Evolutionary conservation across 768 basidiomycete species (phyloP).

Genomic region (Suillus plorans): DNA sequence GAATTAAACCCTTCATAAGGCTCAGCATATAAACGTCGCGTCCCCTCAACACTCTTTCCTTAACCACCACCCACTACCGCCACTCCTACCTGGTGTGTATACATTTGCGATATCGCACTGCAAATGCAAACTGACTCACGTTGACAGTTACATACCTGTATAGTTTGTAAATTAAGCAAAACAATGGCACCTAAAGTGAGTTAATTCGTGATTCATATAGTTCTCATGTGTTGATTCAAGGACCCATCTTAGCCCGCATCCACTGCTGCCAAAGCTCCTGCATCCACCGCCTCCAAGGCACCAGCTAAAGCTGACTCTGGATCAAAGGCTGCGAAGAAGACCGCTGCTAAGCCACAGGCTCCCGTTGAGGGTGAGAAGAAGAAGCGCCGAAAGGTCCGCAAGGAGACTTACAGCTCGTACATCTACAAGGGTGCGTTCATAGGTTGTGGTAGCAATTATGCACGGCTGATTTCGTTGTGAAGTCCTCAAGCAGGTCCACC

Average conservation of each 20-base stretch:
- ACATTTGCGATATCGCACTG: conserved; percentile 1
- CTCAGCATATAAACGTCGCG: conserved; percentile 28
- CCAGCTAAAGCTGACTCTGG: conserved; percentile 45
- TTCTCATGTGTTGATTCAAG: conserved; percentile 16
- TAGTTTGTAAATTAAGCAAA: conserved; percentile 27
- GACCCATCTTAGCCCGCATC: conserved; percentile 38
- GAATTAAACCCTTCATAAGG: conserved; percentile 37
- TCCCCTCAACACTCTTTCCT: conserved; percentile 25
- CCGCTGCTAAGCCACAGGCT: conserved; percentile 53
- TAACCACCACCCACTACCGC: conserved; percentile 29
- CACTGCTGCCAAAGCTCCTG: conserved; percentile 39
- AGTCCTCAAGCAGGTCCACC: conserved; percentile 92
- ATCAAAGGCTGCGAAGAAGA: conserved; percentile 58
- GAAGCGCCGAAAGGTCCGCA: conserved; percentile 76
- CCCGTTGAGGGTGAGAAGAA: conserved; percentile 69
- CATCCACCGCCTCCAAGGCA: conserved; percentile 60
- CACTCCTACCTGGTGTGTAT: conserved; percentile 23
- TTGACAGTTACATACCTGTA: conserved; percentile 32
- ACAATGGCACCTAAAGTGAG: conserved; percentile 41
- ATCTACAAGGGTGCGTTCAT: conserved; percentile 69
- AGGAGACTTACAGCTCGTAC: conserved; percentile 84
- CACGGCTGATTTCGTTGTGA: not conserved
- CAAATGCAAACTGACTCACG: conserved; percentile 14
- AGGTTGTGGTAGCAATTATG: not conserved
- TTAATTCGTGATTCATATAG: not conserved